Base-by-base conservation (phyloP, 2,329 filamentous ascomycete species). In the Rhinocladiella mackenziei region DNA sequence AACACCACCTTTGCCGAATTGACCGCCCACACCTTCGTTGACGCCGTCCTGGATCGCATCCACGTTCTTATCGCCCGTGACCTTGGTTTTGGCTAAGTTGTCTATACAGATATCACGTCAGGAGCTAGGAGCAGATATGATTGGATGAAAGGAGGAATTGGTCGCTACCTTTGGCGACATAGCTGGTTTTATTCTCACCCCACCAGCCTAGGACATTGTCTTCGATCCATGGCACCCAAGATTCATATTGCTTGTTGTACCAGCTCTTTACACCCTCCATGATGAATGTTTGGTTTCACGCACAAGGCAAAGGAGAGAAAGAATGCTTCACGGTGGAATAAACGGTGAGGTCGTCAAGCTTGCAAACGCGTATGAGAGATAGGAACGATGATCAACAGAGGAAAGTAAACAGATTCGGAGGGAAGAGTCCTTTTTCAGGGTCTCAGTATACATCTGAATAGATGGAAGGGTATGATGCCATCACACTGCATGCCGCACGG, bases 171-270 rank as follows among this genome's bases (percentile, higher is more conserved):
- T 83, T 86, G 1, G 82, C 74, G 4, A 78, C 71, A 58, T 87
- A 87, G 60, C 77, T 82, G 4, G 81, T 77, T 66, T 88, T 86
- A 73, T 88, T 88, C 51, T 81, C 83, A 57, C 81, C 84, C 64
- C 86, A 86, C 72, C 78, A 86, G 39, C 74, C 72, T 19, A 88
- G 73, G 62, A 85, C 86, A 47, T 79, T 64, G 62, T 88, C 84
- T 64, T 88, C 83, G 44, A 86, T 69, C 83, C 84, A 87, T 1
- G 84, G 84, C 61, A 86, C 75, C 84, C 84, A 88, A 57, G 67
- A 74, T 60, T 87, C 82, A 65, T 87, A 86, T 63, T 86, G 80
- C 42, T 76, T 66, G 67, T 84, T 81, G 71, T 86, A 87, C 38
- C 75, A 78, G 44, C 80, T 65, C 61, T 74, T 78, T 48, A 74